These are phyloP conservation scores for Tagetes erecta DNA, from an alignment of 129 eudicot genomes.

Conservation along the genomic window DNA sequence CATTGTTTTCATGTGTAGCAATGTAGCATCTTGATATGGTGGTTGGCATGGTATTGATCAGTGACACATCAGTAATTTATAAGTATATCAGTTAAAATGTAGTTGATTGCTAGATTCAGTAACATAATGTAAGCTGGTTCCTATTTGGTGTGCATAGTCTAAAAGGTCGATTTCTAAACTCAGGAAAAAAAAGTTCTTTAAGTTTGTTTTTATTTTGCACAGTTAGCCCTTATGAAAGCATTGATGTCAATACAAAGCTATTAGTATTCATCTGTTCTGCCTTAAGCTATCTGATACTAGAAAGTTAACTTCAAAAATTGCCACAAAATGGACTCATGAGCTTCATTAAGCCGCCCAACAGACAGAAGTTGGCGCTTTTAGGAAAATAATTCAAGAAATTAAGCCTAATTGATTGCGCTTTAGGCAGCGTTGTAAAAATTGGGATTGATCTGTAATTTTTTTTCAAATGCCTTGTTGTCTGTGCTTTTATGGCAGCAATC, in stretches of 20 bases:
- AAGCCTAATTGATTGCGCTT: not conserved
- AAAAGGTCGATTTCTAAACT: not conserved
- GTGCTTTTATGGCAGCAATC: conserved; percentile 18
- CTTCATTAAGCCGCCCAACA: conserved; percentile 17
- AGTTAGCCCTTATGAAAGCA: not conserved
- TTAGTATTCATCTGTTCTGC: not conserved
- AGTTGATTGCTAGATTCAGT: not conserved
- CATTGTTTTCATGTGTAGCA: not conserved
- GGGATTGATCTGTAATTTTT: no score
- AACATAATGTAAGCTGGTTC: not conserved
- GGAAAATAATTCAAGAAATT: conserved; percentile 19
- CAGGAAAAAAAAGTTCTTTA: not conserved
- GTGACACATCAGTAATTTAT: not conserved
- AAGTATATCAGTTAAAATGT: not conserved
- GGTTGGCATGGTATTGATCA: not conserved
- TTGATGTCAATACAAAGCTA: not conserved
- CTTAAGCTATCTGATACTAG: not conserved
- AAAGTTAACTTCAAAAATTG: not conserved
- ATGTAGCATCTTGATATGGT: not conserved
- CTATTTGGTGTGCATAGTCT: not conserved
- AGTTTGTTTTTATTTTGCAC: not conserved
- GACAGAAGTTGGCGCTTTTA: conserved; percentile 1
- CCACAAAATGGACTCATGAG: conserved; percentile 2
- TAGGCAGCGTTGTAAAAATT: not conserved
- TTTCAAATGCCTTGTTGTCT: conserved; percentile 27